These are phyloP conservation scores for Aspergillus affinis DNA, from an alignment of 495 filamentous ascomycete genomes.

Conservation along the genomic window DNA sequence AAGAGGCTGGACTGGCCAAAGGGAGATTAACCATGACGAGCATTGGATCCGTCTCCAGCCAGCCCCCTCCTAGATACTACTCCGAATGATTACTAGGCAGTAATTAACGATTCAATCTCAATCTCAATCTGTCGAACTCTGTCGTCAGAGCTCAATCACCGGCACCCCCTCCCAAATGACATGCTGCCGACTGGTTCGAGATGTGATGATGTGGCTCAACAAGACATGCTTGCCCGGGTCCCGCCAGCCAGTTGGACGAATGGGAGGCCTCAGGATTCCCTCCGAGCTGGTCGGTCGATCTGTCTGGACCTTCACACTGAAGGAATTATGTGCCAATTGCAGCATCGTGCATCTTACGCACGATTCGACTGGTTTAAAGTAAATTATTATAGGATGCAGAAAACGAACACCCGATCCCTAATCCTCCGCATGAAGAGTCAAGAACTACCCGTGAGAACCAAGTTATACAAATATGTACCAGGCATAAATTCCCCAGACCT, in stretches of 20 bases:
- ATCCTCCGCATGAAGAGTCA: too few relatives aligned
- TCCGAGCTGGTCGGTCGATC: not conserved
- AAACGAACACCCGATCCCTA: too few relatives aligned
- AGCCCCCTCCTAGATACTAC: not conserved
- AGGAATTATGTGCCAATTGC: not conserved
- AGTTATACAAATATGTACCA: not conserved
- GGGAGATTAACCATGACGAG: not conserved
- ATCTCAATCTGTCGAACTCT: not conserved
- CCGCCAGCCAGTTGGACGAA: not conserved
- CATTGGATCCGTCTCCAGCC: not conserved
- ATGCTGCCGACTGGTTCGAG: not conserved
- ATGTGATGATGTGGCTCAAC: not conserved
- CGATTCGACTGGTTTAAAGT: not conserved
- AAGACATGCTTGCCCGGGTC: not conserved
- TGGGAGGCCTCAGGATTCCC: not conserved
- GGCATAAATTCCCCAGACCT: not conserved
- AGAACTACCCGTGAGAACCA: not conserved
- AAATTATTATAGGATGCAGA: not conserved
- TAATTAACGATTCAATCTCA: too few relatives aligned
- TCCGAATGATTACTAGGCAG: too few relatives aligned
- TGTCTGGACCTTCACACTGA: not conserved
- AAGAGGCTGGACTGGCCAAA: conserved; percentile 20
- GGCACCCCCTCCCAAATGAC: not conserved
- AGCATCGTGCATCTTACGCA: not conserved
- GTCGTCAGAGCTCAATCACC: not conserved